phyloP scores from a whole-genome alignment of 2,329 filamentous ascomycete species.

The Fusarium oxysporum region DNA sequence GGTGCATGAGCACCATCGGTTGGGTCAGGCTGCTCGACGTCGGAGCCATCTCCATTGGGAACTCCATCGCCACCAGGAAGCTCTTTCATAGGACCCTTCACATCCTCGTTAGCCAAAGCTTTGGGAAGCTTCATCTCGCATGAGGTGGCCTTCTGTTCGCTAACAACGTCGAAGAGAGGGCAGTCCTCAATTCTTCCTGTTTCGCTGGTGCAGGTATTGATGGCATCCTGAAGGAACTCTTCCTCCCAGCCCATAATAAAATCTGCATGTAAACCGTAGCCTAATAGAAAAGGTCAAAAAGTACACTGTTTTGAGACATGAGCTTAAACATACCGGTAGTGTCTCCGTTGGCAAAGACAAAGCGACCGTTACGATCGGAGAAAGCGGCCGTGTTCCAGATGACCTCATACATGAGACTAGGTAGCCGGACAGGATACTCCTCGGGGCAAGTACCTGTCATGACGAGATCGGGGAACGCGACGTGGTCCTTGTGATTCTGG shows the following conservation, averaged over 20 bases:
- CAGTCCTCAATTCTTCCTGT: slow-evolving; percentile 80
- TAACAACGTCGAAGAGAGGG: slow-evolving; percentile 77
- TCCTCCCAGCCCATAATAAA: slow-evolving; percentile 85
- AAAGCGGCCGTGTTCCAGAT: slow-evolving; percentile 83
- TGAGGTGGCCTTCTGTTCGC: slow-evolving; percentile 64
- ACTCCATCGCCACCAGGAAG: slow-evolving; percentile 75
- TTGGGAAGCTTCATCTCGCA: slow-evolving; percentile 74
- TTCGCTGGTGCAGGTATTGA: slow-evolving; percentile 78
- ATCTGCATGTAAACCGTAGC: slow-evolving; percentile 82
- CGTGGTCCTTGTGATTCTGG: slow-evolving; percentile 70
- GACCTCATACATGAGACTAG: slow-evolving; percentile 85
- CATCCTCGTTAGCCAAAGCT: slow-evolving; percentile 68
- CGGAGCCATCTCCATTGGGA: slow-evolving; percentile 44
- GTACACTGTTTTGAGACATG: slow-evolving; percentile 52
- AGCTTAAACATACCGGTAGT: slow-evolving; percentile 66
- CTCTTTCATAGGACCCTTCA: slow-evolving; percentile 62
- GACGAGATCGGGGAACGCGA: slow-evolving; percentile 82
- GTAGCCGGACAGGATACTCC: slow-evolving; percentile 74
- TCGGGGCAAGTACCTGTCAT: slow-evolving; percentile 81
- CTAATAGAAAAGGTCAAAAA: slow-evolving; percentile 77
- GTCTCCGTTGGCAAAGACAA: slow-evolving; percentile 84
- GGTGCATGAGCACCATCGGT: slow-evolving; percentile 24
- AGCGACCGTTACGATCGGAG: slow-evolving; percentile 71
- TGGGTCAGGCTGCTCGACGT: slow-evolving; percentile 20
- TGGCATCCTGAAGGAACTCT: slow-evolving; percentile 75